These are phyloP conservation scores for Aspergillus sergii DNA, from an alignment of 2,329 filamentous ascomycete genomes.

Conservation along the genomic window DNA sequence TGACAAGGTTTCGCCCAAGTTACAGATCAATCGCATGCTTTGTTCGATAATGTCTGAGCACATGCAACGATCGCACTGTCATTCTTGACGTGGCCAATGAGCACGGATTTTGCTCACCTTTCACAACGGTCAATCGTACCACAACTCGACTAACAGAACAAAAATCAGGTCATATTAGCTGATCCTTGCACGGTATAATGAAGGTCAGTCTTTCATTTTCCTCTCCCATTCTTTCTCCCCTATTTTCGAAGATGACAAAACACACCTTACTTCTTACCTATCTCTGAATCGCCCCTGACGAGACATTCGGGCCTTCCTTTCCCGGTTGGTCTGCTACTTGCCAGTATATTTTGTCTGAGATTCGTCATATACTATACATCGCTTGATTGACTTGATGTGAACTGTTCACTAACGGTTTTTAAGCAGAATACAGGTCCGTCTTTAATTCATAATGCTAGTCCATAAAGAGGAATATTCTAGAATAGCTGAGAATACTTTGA, in stretches of 20 bases:
- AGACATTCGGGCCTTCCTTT: constrained; percentile 63
- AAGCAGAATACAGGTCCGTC: not conserved
- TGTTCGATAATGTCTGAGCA: constrained; percentile 1
- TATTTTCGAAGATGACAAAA: constrained; percentile 61
- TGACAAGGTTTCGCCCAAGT: constrained; percentile 9
- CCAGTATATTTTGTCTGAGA: constrained; percentile 71
- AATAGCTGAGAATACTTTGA: not conserved
- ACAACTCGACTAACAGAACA: not conserved
- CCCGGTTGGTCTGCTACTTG: constrained; percentile 70
- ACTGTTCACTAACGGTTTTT: constrained; percentile 10
- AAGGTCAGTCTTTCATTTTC: constrained; percentile 27
- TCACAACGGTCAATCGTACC: not conserved
- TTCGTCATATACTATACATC: constrained; percentile 14
- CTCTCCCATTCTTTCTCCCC: constrained; percentile 14
- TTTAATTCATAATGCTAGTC: not conserved
- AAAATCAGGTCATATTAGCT: constrained; percentile 4
- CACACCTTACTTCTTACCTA: constrained; percentile 63
- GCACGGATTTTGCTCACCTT: not conserved
- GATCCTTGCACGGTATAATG: not conserved
- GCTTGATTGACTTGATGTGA: not conserved
- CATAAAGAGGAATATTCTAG: not conserved
- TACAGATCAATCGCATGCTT: not conserved
- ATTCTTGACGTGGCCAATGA: not conserved
- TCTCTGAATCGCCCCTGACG: constrained; percentile 69
- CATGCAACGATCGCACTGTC: not conserved